Evolutionary conservation across 768 basidiomycete genomes (phyloP).

Genomic region (Peribolospora kevripleyi): DNA sequence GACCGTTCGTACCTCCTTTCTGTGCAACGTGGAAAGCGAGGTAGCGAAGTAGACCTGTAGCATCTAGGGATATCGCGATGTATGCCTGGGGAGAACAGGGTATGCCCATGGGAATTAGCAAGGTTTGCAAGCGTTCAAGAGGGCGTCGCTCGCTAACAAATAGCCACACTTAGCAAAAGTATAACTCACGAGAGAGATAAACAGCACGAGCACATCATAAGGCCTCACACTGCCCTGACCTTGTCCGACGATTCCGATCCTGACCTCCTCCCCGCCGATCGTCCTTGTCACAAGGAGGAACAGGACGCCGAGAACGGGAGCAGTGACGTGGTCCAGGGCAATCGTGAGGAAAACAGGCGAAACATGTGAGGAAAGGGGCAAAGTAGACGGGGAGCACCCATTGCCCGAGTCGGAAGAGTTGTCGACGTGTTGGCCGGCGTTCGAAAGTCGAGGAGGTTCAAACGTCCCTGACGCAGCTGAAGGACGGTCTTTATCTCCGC

Average conservation of each 20-base stretch:
- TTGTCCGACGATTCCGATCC: conserved; percentile 57
- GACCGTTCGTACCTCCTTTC: conserved; percentile 34
- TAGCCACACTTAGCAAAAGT: neutral
- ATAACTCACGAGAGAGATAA: conserved; percentile 44
- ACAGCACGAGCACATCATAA: conserved; percentile 77
- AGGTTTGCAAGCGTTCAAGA: neutral
- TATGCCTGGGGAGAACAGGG: conserved; percentile 28
- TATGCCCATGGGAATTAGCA: neutral
- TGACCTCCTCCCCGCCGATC: conserved; percentile 28
- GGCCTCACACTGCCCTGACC: conserved; percentile 38
- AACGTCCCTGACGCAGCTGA: too few species aligned
- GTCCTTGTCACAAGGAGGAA: conserved; percentile 21
- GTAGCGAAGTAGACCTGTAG: conserved; percentile 61
- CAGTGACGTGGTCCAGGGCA: conserved; percentile 10
- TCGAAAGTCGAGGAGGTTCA: too few species aligned
- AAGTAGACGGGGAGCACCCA: too few species aligned
- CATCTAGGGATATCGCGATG: conserved; percentile 72
- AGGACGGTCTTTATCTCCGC: too few species aligned
- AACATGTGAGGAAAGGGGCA: too few species aligned
- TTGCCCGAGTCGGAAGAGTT: too few species aligned
- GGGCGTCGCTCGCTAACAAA: too few species aligned
- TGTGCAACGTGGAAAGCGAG: conserved; percentile 76
- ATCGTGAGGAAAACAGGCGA: too few species aligned
- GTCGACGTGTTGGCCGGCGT: too few species aligned
- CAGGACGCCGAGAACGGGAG: conserved; percentile 23